Evolutionary conservation across 805 yeast genomes (phyloP), one percentile per base, ranked within the genome.

Genomic region (Candida easanensis): DNA sequence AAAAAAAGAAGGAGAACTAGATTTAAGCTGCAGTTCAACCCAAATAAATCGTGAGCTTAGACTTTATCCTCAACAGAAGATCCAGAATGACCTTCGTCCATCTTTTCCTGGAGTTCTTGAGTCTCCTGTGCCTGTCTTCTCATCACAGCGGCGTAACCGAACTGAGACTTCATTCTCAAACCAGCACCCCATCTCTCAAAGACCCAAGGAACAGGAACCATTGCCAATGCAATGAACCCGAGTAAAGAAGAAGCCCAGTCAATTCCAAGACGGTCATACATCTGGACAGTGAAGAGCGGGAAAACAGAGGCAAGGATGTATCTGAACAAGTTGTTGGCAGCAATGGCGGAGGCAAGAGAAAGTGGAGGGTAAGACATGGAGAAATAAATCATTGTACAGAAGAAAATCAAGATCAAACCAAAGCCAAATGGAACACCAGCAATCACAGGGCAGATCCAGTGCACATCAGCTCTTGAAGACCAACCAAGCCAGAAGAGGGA

Each of bases 221-320:
- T 68, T 0, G 80, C 84, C 25, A 88, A 62, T 8, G 88, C 73
- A 58, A 84, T 74, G 52, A 84, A 80, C 0, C 68, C 76, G 63
- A 84, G 77, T 7, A 83, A 52, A 0, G 88, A 76, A 25, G 84
- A 69, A 10, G 95, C 97, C 95, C 95, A 88, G 54, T 77, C 85
- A 51, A 82, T 77, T 31, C 80, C 80, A 56, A 89, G 68, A 34
- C 73, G 80, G 16, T 73, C 61, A 67, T 84, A 82, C 95, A 89
- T 86, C 65, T 88, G 96, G 17, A 80, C 76, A 1, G 89, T 85
- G 66, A 89, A 88, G 46, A 89, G 70, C 43, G 96, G 96, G 72
- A 89, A 82, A 17, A 81, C 86, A 6, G 88, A 80, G 9, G 95
- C 88, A 48, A 84, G 61, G 25, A 82, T 52, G 59, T 87, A 88